Conservation (phyloP, 208 protist species). For the Leishmania braziliensis region DNA sequence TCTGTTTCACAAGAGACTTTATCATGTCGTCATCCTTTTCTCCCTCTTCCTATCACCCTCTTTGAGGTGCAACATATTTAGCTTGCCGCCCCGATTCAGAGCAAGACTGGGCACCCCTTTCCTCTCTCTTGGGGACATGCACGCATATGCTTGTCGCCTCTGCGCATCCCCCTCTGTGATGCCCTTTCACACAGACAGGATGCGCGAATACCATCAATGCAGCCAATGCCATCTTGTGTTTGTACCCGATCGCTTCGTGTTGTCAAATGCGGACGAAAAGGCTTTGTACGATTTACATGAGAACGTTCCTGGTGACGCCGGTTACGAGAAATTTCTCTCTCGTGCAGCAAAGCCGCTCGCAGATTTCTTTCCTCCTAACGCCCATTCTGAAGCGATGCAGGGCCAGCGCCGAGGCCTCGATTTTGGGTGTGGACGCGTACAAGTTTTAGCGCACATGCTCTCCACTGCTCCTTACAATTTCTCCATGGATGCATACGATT, state of each 20-base stretch:
- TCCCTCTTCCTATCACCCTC: background rate
- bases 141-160: conserved; percentile 25
- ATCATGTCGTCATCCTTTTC: background rate
- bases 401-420: conserved; percentile 33
- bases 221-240: conserved; percentile 43
- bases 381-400: background rate
- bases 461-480: conserved; percentile 16
- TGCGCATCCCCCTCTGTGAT: conserved; percentile 12
- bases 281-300: conserved; percentile 57
- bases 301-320: conserved; percentile 35
- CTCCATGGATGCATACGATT: conserved; percentile 43
- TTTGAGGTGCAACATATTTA: background rate
- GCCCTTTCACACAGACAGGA: conserved; percentile 40
- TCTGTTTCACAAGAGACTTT: background rate
- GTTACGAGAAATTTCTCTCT: conserved; percentile 46
- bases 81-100: background rate
- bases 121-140: background rate
- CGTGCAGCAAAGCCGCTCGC: conserved; percentile 36
- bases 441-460: conserved; percentile 37
- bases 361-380: conserved; percentile 11
- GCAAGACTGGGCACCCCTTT: background rate
- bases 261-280: conserved; percentile 40
- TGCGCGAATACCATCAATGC: conserved; percentile 40
- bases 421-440: conserved; percentile 57
- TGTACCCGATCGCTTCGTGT: conserved; percentile 32